These are phyloP conservation scores for Avena atlantica DNA, from an alignment of 176 grass and related monocot species.

Conservation along the genomic window DNA sequence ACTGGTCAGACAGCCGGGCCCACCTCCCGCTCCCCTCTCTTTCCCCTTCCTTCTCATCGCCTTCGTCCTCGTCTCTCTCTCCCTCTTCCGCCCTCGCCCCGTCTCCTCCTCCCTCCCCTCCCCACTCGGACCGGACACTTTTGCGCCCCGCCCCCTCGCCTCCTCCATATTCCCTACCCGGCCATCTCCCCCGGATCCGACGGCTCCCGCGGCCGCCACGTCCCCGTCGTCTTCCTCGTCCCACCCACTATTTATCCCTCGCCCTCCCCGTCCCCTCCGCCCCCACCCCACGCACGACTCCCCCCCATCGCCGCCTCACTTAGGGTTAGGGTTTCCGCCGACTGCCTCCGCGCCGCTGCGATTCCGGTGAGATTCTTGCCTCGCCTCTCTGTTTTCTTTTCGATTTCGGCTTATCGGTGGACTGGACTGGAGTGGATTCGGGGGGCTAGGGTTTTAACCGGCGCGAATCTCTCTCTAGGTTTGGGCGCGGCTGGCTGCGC, in stretches of 20 bases:
- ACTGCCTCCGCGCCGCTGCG: not conserved
- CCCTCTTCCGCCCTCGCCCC: not conserved
- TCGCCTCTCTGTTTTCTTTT: not conserved
- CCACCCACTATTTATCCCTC: constrained; percentile 64
- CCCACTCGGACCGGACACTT: constrained; percentile 27
- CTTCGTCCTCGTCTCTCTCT: constrained; percentile 25
- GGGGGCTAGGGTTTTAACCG: constrained; percentile 62
- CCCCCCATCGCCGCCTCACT: constrained; percentile 21
- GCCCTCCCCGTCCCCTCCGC: constrained; percentile 25
- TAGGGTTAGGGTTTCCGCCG: constrained; percentile 61
- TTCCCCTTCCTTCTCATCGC: constrained; percentile 44
- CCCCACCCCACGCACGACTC: constrained; percentile 1
- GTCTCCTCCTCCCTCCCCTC: not conserved
- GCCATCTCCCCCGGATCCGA: constrained; percentile 48
- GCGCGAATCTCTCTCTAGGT: not conserved
- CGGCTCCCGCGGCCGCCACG: constrained; percentile 48
- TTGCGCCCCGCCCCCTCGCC: constrained; percentile 37
- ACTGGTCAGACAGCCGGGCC: not conserved
- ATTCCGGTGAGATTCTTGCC: constrained; percentile 31
- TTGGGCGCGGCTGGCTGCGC: not conserved
- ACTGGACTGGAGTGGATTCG: constrained; percentile 16
- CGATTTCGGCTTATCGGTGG: not conserved
- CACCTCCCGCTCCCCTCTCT: not conserved
- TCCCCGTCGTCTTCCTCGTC: constrained; percentile 69
- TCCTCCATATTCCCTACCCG: constrained; percentile 26